Conservation (phyloP, 2,329 filamentous ascomycete species). For the Xylaria sp. region DNA sequence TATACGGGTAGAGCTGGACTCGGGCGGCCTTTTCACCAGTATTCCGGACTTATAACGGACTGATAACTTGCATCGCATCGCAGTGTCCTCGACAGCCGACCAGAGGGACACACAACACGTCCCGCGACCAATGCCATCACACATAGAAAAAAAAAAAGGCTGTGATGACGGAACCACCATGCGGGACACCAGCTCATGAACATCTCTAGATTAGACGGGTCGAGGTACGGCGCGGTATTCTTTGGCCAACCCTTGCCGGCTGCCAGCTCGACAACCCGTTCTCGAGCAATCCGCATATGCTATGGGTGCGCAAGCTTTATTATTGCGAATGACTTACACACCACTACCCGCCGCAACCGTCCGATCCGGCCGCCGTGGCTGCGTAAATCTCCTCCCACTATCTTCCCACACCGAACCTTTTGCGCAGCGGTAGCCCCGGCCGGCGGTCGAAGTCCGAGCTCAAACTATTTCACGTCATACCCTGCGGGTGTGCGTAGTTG, state of each 20-base stretch:
- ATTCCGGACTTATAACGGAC: neutral
- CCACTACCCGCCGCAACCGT: conserved; percentile 6
- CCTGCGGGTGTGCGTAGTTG: conserved; percentile 28
- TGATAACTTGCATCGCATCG: no score
- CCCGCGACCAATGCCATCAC: conserved; percentile 23
- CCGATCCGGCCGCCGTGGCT: conserved; percentile 9
- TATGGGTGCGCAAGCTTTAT: conserved; percentile 19
- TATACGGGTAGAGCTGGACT: no score
- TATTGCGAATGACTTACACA: conserved; percentile 12
- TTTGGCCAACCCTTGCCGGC: conserved; percentile 50
- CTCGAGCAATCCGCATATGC: conserved; percentile 22
- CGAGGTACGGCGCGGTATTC: conserved; percentile 63
- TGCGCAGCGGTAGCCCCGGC: conserved; percentile 34
- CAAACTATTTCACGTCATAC: conserved; percentile 34
- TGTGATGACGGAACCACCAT: conserved; percentile 44
- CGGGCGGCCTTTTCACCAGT: neutral
- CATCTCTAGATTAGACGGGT: conserved; percentile 63
- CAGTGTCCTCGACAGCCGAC: neutral
- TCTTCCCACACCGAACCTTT: conserved; percentile 18
- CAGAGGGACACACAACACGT: neutral
- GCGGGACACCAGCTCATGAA: conserved; percentile 62
- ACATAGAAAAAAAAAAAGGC: conserved; percentile 33
- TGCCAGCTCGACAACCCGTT: conserved; percentile 30
- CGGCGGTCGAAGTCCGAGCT: conserved; percentile 25
- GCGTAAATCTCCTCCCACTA: neutral